Percentiles rank a stretch among this genome's conserved stretches.
These are phyloP conservation scores for Ajuga chamaepitys DNA, from an alignment of 257 asterid species.

Conservation along the genomic window DNA sequence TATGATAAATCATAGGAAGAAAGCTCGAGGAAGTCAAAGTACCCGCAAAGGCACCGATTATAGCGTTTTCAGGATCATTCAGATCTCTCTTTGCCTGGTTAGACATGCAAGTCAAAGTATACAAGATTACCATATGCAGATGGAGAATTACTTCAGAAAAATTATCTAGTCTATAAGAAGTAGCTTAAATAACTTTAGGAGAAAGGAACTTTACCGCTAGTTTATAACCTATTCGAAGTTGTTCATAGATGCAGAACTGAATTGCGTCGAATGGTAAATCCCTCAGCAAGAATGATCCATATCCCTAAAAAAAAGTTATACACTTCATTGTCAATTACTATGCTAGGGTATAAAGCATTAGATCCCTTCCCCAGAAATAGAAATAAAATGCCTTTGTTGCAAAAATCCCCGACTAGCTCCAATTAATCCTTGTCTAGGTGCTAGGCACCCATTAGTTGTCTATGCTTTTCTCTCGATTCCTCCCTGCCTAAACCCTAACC, in stretches of 20 bases:
- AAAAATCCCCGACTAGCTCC: too few relatives aligned
- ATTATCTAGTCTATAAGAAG: background rate
- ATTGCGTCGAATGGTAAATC: conserved; percentile 81
- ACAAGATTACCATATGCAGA: background rate
- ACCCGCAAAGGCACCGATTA: conserved; percentile 96
- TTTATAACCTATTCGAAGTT: conserved; percentile 87
- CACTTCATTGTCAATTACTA: background rate
- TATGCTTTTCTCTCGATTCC: too few relatives aligned
- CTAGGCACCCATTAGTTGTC: too few relatives aligned
- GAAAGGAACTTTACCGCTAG: conserved; percentile 57
- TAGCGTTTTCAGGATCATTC: conserved; percentile 86
- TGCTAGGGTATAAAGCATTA: background rate
- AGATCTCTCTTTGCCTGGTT: conserved; percentile 88
- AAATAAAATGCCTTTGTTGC: background rate
- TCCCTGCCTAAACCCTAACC: too few relatives aligned
- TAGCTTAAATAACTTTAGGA: background rate
- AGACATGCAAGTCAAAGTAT: conserved; percentile 3
- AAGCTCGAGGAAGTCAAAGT: conserved; percentile 18
- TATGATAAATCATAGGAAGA: conserved; percentile 4
- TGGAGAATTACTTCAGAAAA: conserved; percentile 4
- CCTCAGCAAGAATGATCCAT: conserved; percentile 73
- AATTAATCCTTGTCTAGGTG: too few relatives aligned
- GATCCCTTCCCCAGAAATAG: background rate
- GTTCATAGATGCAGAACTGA: conserved; percentile 87
- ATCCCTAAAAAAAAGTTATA: conserved; percentile 46